Evolutionary conservation across 106 monocot genomes (phyloP).

Genomic region (Alisma plantagoaquatica): DNA sequence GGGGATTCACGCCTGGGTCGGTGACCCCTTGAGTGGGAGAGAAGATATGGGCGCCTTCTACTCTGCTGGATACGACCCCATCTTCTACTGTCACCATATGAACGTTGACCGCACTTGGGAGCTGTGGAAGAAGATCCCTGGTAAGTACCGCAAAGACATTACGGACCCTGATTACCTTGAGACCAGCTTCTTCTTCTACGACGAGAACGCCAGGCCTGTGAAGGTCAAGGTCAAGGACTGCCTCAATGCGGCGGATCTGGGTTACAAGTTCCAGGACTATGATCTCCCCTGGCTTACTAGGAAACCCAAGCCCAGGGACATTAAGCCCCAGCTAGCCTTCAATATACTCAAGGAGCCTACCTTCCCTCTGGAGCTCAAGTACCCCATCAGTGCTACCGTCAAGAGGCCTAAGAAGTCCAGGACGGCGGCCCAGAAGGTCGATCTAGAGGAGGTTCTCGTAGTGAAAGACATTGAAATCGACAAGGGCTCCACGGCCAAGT

Average conservation of each 20-base stretch:
- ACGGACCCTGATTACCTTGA: constrained; percentile 11
- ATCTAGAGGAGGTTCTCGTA: constrained; percentile 16
- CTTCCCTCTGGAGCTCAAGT: constrained; percentile 17
- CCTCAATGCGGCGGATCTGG: constrained; percentile 5
- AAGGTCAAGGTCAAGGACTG: constrained; percentile 22
- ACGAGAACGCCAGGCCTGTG: constrained; percentile 21
- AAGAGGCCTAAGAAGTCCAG: constrained; percentile 6
- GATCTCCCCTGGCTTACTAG: constrained; percentile 8
- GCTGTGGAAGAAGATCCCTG: constrained; percentile 14
- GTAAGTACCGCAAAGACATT: not conserved
- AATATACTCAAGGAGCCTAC: not conserved
- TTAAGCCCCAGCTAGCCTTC: too few relatives aligned
- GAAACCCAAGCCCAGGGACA: constrained; percentile 3
- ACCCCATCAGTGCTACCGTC: constrained; percentile 2
- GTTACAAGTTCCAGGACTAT: constrained; percentile 14
- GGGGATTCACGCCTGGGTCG: constrained; percentile 13
- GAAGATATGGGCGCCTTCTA: constrained; percentile 29
- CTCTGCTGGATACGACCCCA: constrained; percentile 22
- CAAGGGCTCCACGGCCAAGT: not conserved
- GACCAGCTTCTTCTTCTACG: constrained; percentile 26
- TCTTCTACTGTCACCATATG: constrained; percentile 27
- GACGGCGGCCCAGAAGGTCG: constrained; percentile 3
- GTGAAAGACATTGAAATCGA: constrained; percentile 20
- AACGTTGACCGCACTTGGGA: constrained; percentile 26
- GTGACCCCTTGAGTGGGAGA: not conserved